phyloP scores from a whole-genome alignment of 371 early-diverging fungal genomes.

The Mucor lusitanicus region DNA sequence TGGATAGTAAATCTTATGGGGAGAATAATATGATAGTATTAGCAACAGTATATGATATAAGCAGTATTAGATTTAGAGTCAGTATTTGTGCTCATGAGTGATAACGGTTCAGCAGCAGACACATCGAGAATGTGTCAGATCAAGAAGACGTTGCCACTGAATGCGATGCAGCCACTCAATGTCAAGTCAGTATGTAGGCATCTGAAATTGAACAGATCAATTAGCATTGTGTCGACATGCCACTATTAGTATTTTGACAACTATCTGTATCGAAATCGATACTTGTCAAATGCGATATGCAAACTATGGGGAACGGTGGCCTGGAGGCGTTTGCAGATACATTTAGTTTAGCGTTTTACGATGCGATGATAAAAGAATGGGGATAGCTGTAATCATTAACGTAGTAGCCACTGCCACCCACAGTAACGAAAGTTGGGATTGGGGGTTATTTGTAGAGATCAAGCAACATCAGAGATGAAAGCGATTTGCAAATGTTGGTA shows the following conservation, averaged over 20 bases:
- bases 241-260: not conserved
- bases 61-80: too few species aligned
- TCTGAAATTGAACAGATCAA: not conserved
- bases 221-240: not conserved
- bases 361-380: not conserved
- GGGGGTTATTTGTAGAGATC: not conserved
- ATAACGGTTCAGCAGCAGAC: not conserved
- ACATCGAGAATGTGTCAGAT: not conserved
- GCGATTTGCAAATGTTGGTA: not conserved
- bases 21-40: not conserved
- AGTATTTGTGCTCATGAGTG: too few species aligned
- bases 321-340: not conserved
- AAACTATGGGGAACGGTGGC: not conserved
- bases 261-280: not conserved
- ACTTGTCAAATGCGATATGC: not conserved
- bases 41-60: not conserved
- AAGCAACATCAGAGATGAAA: not conserved
- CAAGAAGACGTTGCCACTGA: not conserved
- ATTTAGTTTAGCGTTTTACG: not conserved
- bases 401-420: not conserved
- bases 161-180: not conserved
- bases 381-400: not conserved
- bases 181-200: not conserved
- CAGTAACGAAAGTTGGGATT: not conserved
- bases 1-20: too few species aligned